phyloP scores from a whole-genome alignment of 495 filamentous ascomycete genomes.

The Podospora fimiseda region DNA sequence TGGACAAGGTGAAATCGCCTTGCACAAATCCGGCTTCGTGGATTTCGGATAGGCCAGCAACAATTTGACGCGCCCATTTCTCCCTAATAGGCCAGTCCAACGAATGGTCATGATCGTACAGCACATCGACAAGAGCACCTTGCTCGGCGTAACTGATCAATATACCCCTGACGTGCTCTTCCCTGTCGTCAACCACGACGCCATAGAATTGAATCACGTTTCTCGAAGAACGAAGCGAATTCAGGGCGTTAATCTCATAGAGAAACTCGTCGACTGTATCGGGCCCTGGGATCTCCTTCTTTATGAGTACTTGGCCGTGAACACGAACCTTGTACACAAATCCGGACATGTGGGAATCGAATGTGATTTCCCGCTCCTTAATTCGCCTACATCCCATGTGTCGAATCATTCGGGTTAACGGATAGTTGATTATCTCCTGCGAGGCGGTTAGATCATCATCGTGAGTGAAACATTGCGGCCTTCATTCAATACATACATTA shows the following conservation, averaged over 20 bases:
- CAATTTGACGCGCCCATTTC: slow-evolving; percentile 89
- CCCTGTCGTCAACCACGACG: slow-evolving; percentile 76
- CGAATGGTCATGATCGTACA: slow-evolving; percentile 65
- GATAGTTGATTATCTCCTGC: slow-evolving; percentile 83
- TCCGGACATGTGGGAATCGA: slow-evolving; percentile 88
- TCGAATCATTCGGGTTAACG: slow-evolving; percentile 63
- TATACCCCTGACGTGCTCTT: slow-evolving; percentile 74
- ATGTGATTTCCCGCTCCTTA: slow-evolving; percentile 67
- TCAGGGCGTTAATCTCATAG: slow-evolving; percentile 94
- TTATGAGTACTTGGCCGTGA: slow-evolving; percentile 67
- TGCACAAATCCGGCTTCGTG: slow-evolving; percentile 97
- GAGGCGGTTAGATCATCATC: too few relatives aligned
- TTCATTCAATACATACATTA: slow-evolving; percentile 54
- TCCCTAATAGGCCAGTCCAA: slow-evolving; percentile 73
- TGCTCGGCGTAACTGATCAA: slow-evolving; percentile 85
- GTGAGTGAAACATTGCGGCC: too few relatives aligned
- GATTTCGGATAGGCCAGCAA: slow-evolving; percentile 83
- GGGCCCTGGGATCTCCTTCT: slow-evolving; percentile 96
- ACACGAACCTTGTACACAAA: slow-evolving; percentile 93
- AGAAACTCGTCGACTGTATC: slow-evolving; percentile 96
- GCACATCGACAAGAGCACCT: slow-evolving; percentile 83
- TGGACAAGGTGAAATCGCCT: slow-evolving; percentile 93
- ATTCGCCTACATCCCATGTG: slow-evolving; percentile 66
- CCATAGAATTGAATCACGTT: slow-evolving; percentile 86
- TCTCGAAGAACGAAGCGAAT: slow-evolving; percentile 61